Evolutionary conservation across 768 basidiomycete species (phyloP).

Genomic region (Exidia glandulosa): DNA sequence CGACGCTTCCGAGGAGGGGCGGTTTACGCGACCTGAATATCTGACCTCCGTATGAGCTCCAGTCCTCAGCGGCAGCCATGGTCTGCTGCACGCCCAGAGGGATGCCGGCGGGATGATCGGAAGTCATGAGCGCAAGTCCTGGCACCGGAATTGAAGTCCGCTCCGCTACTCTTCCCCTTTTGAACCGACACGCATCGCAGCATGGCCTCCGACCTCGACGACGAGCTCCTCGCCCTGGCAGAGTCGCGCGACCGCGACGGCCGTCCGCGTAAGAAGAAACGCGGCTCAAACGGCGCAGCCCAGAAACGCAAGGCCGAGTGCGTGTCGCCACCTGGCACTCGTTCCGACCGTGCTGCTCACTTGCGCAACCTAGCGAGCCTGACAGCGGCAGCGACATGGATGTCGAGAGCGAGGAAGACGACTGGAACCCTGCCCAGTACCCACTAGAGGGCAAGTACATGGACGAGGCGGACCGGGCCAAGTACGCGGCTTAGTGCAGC

Average conservation of each 20-base stretch:
- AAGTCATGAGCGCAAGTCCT: too few relatives aligned
- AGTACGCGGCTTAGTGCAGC: constrained; percentile 38
- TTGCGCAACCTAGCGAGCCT: not conserved
- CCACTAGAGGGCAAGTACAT: constrained; percentile 87
- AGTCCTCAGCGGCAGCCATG: not conserved
- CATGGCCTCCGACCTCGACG: constrained; percentile 15
- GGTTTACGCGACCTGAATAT: not conserved
- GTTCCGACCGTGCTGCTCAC: not conserved
- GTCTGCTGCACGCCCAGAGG: not conserved
- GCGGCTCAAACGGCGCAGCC: constrained; percentile 7
- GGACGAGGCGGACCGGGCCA: constrained; percentile 70
- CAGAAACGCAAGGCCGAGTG: constrained; percentile 71
- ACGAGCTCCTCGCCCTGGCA: constrained; percentile 23
- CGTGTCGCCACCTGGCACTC: constrained; percentile 21
- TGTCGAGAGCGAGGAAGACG: constrained; percentile 51
- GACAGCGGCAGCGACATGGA: constrained; percentile 25
- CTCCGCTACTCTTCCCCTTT: not conserved
- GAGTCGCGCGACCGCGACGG: constrained; percentile 15
- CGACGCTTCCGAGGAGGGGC: not conserved
- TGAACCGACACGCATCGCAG: not conserved
- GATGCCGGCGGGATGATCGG: not conserved
- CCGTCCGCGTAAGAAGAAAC: constrained; percentile 11
- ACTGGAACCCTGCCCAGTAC: constrained; percentile 47
- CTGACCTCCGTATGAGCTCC: not conserved
- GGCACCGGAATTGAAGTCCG: not conserved